Evolutionary conservation across 176 grass and related monocot species (phyloP), one percentile per base, ranked within the genome.

Genomic region (Elymus sibiricus): DNA sequence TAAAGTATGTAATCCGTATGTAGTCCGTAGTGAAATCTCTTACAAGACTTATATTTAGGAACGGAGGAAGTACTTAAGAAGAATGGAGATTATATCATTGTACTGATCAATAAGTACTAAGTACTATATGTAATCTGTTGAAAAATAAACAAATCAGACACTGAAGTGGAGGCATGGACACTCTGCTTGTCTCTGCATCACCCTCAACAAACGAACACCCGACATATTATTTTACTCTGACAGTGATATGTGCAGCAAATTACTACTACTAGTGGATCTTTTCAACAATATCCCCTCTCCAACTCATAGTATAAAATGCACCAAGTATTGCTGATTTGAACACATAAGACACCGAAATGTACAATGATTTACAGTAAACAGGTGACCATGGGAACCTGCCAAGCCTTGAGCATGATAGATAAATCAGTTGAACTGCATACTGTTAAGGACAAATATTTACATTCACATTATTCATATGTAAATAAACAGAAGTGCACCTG

Each of bases 361-460:
- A 75, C 29, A 59, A 63, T 42, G 40, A 76, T 39, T 70, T 82
- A 27, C 9, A 66, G n/a, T 66, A 37, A 37, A 24, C 27, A 74
- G 17, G 7, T 56, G 13, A 56, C 34, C 31, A 26, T 6, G 46
- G 29, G 38, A 82, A 2, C 21, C 29, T 62, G 69, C 12, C 0
- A 43, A 46, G 56, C 37, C 37, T 74, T 34, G 31, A 67, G 62
- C 32, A 56, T 28, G 56, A 42, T 59, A 70, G 24, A 42, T 38
- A 61, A 55, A 86, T 46, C 75, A 71, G 49, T 46, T 79, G 31
- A 68, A 70, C 28, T 55, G 34, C 84, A 79, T 34, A 46, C 64
- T 28, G 26, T 70, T 71, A 69, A 86, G 17, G 40, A 79, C 60
- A 86, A 46, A 86, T 86, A 79, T 86, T 79, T 86, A 86, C 84